Evolutionary conservation across 331 rosid genomes (phyloP).

Genomic region (Pyracantha coccinea): DNA sequence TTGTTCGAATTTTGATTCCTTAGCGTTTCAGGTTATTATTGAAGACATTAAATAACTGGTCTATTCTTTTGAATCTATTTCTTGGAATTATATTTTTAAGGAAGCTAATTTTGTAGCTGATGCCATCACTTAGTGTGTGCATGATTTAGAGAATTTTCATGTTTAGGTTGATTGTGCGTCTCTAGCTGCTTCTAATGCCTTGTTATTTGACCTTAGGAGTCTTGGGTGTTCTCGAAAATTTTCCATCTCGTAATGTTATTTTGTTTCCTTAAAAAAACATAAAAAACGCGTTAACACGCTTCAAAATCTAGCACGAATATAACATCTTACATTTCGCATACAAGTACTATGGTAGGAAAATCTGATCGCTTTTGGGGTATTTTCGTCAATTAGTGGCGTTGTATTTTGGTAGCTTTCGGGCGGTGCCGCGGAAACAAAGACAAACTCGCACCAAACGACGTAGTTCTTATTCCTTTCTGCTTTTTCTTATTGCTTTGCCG

Average conservation of each 20-base stretch:
- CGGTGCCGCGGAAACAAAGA: neutral
- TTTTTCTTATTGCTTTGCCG: constrained; percentile 13
- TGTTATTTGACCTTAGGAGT: too few relatives aligned
- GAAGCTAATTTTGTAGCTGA: too few relatives aligned
- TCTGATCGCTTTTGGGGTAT: too few relatives aligned
- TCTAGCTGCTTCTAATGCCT: too few relatives aligned
- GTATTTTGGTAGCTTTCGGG: neutral
- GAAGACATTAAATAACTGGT: neutral
- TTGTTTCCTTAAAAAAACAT: too few relatives aligned
- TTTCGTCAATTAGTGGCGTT: too few relatives aligned
- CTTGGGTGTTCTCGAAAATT: too few relatives aligned
- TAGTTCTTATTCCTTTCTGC: neutral
- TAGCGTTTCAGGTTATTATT: too few relatives aligned
- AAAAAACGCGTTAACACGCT: neutral
- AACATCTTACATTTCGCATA: neutral
- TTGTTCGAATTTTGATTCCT: neutral
- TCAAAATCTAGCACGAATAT: neutral
- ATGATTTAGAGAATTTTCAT: too few relatives aligned
- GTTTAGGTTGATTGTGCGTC: fast-evolving
- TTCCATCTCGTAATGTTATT: too few relatives aligned
- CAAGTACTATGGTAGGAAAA: neutral
- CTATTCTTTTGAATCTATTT: too few relatives aligned
- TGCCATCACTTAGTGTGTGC: fast-evolving
- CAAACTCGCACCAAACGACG: constrained; percentile 2
- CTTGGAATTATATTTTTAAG: too few relatives aligned